These are phyloP conservation scores for Acanthamoeba sp. DNA, from an alignment of 208 protist genomes.

Conservation along the genomic window DNA sequence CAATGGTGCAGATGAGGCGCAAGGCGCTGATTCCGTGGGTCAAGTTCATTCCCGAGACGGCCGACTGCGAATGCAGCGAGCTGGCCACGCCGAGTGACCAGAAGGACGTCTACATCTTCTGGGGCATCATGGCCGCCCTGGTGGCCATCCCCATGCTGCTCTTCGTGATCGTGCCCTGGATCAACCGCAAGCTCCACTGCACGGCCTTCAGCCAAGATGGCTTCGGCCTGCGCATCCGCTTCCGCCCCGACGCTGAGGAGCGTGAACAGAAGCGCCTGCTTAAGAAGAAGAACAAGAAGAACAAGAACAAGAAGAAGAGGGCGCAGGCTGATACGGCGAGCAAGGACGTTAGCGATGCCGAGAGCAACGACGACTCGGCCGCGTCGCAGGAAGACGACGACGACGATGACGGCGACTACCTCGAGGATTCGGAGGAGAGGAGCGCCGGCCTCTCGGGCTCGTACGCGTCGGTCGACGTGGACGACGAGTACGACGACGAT, in stretches of 20 bases:
- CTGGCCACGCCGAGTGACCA: conserved; percentile 21
- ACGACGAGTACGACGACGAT: conserved; percentile 14
- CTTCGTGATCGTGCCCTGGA: conserved; percentile 17
- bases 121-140: conserved; percentile 19
- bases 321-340: neutral
- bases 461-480: neutral
- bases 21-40: conserved; percentile 44
- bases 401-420: neutral
- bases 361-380: conserved; percentile 11
- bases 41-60: conserved; percentile 58
- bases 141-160: conserved; percentile 34
- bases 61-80: conserved; percentile 53
- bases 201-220: conserved; percentile 21
- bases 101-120: conserved; percentile 55
- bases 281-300: conserved; percentile 38
- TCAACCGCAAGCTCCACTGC: conserved; percentile 65
- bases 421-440: neutral
- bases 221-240: conserved; percentile 44
- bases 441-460: neutral
- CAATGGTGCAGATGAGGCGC: conserved; percentile 37
- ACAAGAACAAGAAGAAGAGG: conserved; percentile 14
- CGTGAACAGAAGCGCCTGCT: neutral
- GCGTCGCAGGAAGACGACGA: neutral
- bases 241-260: neutral
- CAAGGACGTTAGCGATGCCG: neutral